These are phyloP conservation scores for Aspergillus neoniger DNA, from an alignment of 2,329 filamentous ascomycete species.

Conservation along the genomic window DNA sequence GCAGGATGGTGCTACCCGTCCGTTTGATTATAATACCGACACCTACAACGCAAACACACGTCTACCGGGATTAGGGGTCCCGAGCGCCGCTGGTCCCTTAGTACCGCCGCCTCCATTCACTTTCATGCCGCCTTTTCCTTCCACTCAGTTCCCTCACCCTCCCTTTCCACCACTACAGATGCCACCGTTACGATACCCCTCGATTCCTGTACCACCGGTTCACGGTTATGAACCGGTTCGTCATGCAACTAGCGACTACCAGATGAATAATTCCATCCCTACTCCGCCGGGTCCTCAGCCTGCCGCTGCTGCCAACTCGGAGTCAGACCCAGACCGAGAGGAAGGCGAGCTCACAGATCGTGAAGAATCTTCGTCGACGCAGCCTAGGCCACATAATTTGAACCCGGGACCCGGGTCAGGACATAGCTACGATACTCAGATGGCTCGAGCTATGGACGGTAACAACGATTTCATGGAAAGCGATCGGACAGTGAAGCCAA, in stretches of 20 bases:
- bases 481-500: background rate
- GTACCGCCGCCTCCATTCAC: conserved; percentile 32
- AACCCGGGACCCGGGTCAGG: background rate
- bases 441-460: background rate
- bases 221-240: conserved; percentile 15
- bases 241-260: conserved; percentile 12
- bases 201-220: conserved; percentile 22
- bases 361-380: conserved; percentile 44
- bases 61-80: conserved; percentile 33
- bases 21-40: conserved; percentile 27
- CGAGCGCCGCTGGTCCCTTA: conserved; percentile 24
- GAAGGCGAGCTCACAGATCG: conserved; percentile 78
- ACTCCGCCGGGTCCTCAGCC: conserved; percentile 16
- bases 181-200: conserved; percentile 24
- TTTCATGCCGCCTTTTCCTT: conserved; percentile 36
- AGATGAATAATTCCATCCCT: conserved; percentile 9
- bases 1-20: conserved; percentile 15
- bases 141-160: conserved; percentile 30
- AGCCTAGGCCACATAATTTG: background rate
- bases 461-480: background rate
- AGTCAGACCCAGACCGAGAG: conserved; percentile 56
- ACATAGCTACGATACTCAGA: background rate
- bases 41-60: conserved; percentile 31
- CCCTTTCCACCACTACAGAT: conserved; percentile 39
- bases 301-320: conserved; percentile 27